Percentiles rank a stretch among this genome's conserved stretches.
phyloP scores from a whole-genome alignment of 176 grass and related monocot genomes.

The Aechmea fasciata region DNA sequence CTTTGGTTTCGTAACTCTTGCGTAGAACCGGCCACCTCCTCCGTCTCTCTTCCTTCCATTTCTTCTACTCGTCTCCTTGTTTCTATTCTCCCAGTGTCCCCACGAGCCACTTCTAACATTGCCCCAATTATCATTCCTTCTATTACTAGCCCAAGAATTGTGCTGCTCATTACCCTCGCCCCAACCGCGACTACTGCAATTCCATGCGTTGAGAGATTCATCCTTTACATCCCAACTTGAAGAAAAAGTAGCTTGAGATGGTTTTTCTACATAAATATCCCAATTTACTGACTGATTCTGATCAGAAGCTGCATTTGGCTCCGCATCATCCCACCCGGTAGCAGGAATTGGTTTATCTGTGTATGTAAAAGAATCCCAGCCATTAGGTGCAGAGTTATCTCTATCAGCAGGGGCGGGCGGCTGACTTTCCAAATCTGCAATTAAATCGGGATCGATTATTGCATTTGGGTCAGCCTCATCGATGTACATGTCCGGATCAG shows the following conservation, averaged over 20 bases:
- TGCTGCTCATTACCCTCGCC: conserved; percentile 7
- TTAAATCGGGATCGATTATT: conserved; percentile 27
- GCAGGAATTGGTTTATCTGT: conserved; percentile 1
- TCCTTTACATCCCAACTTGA: conserved; percentile 16
- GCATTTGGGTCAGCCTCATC: conserved; percentile 24
- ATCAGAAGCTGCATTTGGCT: neutral
- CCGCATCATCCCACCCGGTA: neutral
- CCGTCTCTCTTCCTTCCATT: conserved; percentile 30
- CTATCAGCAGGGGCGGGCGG: conserved; percentile 19
- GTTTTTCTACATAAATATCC: conserved; percentile 33
- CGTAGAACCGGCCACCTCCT: conserved; percentile 7
- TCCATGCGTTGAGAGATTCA: conserved; percentile 19
- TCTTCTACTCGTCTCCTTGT: conserved; percentile 11
- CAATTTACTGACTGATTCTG: conserved; percentile 35
- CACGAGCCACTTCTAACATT: conserved; percentile 11
- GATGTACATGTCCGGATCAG: conserved; percentile 27
- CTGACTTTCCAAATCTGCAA: conserved; percentile 26
- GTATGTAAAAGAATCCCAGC: conserved; percentile 1
- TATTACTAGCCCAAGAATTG: neutral
- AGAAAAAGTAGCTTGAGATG: conserved; percentile 18
- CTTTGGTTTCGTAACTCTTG: conserved; percentile 16
- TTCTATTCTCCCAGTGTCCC: conserved; percentile 16
- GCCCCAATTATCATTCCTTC: conserved; percentile 11
- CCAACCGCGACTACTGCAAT: conserved; percentile 27
- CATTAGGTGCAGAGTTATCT: conserved; percentile 1